phyloP scores from a whole-genome alignment of 2,329 filamentous ascomycete species.

The Fusarium verrucosum region DNA sequence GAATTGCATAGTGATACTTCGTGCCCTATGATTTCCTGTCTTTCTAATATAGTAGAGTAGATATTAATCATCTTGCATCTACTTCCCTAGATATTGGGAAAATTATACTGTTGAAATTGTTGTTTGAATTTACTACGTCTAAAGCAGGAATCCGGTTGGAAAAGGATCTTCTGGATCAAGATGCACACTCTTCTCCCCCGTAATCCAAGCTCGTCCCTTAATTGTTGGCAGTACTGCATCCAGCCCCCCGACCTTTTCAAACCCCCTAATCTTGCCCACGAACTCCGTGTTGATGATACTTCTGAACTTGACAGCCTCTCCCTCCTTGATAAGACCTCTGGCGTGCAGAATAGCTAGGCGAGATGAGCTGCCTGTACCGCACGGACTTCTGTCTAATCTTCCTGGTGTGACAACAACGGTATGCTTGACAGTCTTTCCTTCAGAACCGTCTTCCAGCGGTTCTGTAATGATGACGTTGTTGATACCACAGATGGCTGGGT shows the following conservation, averaged over 20 bases:
- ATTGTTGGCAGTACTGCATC: conserved; percentile 12
- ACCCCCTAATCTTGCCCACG: conserved; percentile 10
- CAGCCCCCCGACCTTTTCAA: background rate
- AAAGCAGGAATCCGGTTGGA: background rate
- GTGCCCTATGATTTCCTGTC: too few relatives aligned
- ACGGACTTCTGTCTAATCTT: conserved; percentile 12
- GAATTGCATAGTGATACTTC: too few relatives aligned
- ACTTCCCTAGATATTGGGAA: background rate
- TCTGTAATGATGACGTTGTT: conserved; percentile 52
- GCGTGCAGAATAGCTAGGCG: conserved; percentile 9
- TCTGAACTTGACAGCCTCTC: conserved; percentile 7
- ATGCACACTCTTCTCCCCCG: conserved; percentile 16
- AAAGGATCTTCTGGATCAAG: conserved; percentile 21
- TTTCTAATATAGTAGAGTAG: too few relatives aligned
- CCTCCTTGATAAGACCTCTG: background rate
- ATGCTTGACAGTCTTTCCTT: conserved; percentile 5
- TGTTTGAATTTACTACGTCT: background rate
- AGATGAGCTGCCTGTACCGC: conserved; percentile 10
- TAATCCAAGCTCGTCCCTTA: conserved; percentile 15
- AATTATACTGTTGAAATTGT: too few relatives aligned
- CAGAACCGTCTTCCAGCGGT: background rate
- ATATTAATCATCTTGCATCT: background rate
- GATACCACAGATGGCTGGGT: conserved; percentile 53
- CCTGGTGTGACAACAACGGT: conserved; percentile 15
- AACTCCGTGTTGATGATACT: conserved; percentile 21